phyloP scores from a whole-genome alignment of 129 eudicot species.

The Oenanthe sinensis region DNA sequence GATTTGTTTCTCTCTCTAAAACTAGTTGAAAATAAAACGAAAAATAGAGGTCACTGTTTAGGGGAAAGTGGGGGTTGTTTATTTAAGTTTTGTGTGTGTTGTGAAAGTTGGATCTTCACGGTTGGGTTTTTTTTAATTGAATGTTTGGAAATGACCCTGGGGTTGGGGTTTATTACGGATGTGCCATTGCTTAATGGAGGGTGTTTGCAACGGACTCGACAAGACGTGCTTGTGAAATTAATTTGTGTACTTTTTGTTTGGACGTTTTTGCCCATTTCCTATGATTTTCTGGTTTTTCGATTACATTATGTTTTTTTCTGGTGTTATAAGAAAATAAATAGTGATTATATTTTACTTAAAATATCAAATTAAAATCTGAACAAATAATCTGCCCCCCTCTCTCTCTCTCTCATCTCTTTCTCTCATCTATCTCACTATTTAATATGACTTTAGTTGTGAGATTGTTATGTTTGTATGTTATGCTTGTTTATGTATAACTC shows the following conservation, averaged over 20 bases:
- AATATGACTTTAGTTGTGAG: too few species aligned
- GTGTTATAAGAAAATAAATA: too few species aligned
- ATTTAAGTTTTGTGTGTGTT: neutral
- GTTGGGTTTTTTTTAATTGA: constrained; percentile 14
- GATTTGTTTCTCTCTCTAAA: constrained; percentile 9
- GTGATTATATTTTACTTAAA: too few species aligned
- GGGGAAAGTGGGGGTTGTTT: constrained; percentile 28
- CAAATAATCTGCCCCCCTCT: too few species aligned
- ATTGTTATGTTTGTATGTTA: too few species aligned
- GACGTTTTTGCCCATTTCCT: neutral
- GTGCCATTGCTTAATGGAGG: constrained; percentile 13
- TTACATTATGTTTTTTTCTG: neutral
- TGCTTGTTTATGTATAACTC: too few species aligned
- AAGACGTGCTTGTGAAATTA: neutral
- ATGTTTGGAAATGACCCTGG: neutral
- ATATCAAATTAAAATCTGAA: too few species aligned
- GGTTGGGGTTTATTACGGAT: constrained; percentile 5
- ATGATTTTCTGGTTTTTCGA: neutral
- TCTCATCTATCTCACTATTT: too few species aligned
- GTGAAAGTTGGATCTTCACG: constrained; percentile 14
- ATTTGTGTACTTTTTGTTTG: too few species aligned
- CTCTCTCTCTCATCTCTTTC: too few species aligned
- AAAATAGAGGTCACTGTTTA: constrained; percentile 1
- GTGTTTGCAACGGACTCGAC: constrained; percentile 5
- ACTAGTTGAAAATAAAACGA: neutral